Percentiles rank a stretch among this genome's conserved stretches.
phyloP scores from a whole-genome alignment of 2,329 filamentous ascomycete genomes.

The Alternaria triticimaculans region DNA sequence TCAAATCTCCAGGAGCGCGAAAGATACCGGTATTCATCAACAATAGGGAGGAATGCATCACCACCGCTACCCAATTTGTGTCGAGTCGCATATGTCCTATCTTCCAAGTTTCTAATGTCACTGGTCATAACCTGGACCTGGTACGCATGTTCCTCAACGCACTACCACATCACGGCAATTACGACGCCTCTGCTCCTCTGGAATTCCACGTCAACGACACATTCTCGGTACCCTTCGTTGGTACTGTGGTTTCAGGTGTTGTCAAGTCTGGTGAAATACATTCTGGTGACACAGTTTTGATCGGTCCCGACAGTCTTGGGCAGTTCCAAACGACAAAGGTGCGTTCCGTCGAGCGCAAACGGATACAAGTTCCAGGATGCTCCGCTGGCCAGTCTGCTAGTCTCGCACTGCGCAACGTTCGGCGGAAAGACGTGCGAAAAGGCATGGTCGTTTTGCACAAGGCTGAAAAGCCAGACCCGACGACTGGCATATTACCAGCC shows the following conservation, averaged over 20 bases:
- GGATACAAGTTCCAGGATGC: slow-evolving; percentile 85
- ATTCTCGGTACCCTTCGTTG: slow-evolving; percentile 96
- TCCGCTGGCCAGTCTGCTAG: slow-evolving; percentile 92
- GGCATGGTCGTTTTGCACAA: slow-evolving; percentile 97
- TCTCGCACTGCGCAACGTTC: slow-evolving; percentile 86
- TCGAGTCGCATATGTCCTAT: slow-evolving; percentile 94
- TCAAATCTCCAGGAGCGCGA: slow-evolving; percentile 89
- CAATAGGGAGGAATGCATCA: slow-evolving; percentile 87
- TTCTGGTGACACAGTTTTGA: slow-evolving; percentile 84
- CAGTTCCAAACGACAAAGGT: slow-evolving; percentile 88
- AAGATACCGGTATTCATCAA: slow-evolving; percentile 98
- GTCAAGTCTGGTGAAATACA: slow-evolving; percentile 85
- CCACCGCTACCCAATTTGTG: slow-evolving; percentile 95
- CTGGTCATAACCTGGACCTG: slow-evolving; percentile 86
- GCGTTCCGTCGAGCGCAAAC: slow-evolving; percentile 91
- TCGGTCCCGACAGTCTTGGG: slow-evolving; percentile 89
- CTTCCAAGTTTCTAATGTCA: slow-evolving; percentile 98
- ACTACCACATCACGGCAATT: slow-evolving; percentile 90
- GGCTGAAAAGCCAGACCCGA: slow-evolving; percentile 67
- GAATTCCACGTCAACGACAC: slow-evolving; percentile 98
- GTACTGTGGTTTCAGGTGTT: slow-evolving; percentile 94
- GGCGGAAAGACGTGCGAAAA: slow-evolving; percentile 91
- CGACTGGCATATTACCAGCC: slow-evolving; percentile 41
- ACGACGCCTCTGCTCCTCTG: slow-evolving; percentile 82
- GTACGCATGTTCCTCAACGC: slow-evolving; percentile 95